Evolutionary conservation across 2,329 filamentous ascomycete genomes (phyloP).

Genomic region (Aspergillus unguis): DNA sequence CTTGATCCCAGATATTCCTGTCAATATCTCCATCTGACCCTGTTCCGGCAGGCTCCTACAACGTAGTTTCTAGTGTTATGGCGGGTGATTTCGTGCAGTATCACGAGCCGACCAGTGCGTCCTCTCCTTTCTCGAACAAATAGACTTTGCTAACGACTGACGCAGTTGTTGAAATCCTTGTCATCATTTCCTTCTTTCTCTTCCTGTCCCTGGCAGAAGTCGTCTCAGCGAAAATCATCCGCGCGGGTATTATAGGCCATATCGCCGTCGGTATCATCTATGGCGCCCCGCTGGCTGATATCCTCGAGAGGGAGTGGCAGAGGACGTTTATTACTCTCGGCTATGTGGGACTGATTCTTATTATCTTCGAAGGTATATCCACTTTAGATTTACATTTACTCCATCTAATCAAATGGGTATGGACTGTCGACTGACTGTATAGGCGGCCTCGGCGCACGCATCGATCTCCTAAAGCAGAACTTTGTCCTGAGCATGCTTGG

Average conservation of each 20-base stretch:
- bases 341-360: conserved; percentile 49
- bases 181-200: conserved; percentile 47
- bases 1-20: no score
- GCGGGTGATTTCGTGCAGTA: background rate
- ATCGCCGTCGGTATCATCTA: conserved; percentile 50
- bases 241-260: conserved; percentile 48
- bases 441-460: conserved; percentile 47
- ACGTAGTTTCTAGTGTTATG: background rate
- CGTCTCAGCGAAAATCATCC: conserved; percentile 41
- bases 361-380: conserved; percentile 46
- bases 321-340: conserved; percentile 47
- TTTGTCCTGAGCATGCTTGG: conserved; percentile 42
- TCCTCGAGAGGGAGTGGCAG: conserved; percentile 44
- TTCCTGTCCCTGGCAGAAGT: conserved; percentile 44
- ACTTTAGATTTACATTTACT: background rate
- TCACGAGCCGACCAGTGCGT: background rate
- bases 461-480: conserved; percentile 48
- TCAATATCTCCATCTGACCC: no score
- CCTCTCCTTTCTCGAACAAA: background rate
- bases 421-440: background rate
- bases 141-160: background rate
- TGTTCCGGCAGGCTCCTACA: no score
- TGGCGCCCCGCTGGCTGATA: conserved; percentile 45
- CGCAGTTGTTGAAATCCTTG: conserved; percentile 41
- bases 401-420: conserved; percentile 3